Conservation (phyloP, 495 filamentous ascomycete genomes). For the Bombardia bombarda region DNA sequence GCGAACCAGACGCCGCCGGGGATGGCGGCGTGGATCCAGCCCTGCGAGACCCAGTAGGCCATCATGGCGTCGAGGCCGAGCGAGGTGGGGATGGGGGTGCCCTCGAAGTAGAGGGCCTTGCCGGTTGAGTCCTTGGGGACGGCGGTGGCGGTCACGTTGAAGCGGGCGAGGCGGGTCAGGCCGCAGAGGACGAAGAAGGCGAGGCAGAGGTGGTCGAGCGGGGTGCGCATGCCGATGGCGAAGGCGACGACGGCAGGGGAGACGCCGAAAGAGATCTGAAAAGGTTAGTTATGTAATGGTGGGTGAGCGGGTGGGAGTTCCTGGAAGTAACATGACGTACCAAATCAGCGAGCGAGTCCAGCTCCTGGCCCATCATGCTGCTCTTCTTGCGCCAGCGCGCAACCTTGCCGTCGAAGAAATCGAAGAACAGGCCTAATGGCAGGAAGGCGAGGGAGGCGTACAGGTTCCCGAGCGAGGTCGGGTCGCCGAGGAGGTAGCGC, state of each 20-base stretch:
- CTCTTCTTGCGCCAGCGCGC: constrained; percentile 94
- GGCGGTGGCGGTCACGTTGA: constrained; percentile 86
- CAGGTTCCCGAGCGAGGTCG: constrained; percentile 54
- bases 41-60: constrained; percentile 78
- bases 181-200: constrained; percentile 92
- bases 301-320: not conserved
- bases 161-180: constrained; percentile 85
- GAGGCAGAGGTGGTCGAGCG: constrained; percentile 76
- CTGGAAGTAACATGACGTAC: constrained; percentile 40
- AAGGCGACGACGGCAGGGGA: constrained; percentile 83
- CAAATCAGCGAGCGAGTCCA: constrained; percentile 94
- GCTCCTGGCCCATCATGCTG: constrained; percentile 93
- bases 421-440: constrained; percentile 93
- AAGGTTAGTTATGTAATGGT: not conserved
- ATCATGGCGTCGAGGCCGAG: constrained; percentile 72
- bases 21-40: constrained; percentile 69
- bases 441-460: constrained; percentile 82
- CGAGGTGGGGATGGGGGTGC: constrained; percentile 89
- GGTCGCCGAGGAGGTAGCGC: constrained; percentile 80
- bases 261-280: constrained; percentile 90
- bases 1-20: constrained; percentile 59
- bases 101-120: constrained; percentile 92
- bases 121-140: constrained; percentile 87
- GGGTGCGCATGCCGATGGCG: constrained; percentile 79
- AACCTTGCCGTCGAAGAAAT: constrained; percentile 96